phyloP scores from a whole-genome alignment of 2,329 filamentous ascomycete species.

The Neopestalotiopsis sp. region DNA sequence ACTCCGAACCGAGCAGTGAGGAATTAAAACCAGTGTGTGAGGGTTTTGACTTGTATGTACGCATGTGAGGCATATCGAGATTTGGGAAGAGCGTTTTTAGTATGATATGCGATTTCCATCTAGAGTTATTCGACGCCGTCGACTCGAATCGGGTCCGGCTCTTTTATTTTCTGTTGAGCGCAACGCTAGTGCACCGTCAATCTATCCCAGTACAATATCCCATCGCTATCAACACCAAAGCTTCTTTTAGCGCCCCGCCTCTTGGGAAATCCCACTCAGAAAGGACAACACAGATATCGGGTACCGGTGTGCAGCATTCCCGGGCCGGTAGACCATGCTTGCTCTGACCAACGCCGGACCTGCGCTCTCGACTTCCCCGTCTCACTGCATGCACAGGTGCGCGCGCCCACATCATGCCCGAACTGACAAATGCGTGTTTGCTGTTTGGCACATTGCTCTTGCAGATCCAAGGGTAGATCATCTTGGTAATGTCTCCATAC shows the following conservation, averaged over 20 bases:
- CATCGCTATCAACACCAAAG: slow-evolving; percentile 1
- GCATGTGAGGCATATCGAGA: not conserved
- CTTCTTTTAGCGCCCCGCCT: not conserved
- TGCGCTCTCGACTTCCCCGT: not conserved
- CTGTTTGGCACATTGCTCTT: slow-evolving; percentile 1
- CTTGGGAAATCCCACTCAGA: not conserved
- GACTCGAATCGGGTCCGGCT: not conserved
- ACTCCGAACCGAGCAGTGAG: slow-evolving; percentile 2
- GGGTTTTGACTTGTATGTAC: not conserved
- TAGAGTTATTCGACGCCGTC: not conserved
- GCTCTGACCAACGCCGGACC: not conserved
- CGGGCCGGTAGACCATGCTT: not conserved
- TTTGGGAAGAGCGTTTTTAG: not conserved
- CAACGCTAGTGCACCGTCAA: not conserved
- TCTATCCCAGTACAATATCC: not conserved
- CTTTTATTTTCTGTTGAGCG: not conserved
- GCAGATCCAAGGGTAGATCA: not conserved
- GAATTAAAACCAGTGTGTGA: not conserved
- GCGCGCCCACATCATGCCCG: not conserved
- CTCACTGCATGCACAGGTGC: not conserved
- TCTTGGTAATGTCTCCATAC: not conserved
- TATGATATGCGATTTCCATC: not conserved
- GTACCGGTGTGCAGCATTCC: not conserved
- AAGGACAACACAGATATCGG: not conserved
- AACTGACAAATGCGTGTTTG: not conserved